Percentiles rank a stretch among this genome's conserved stretches.
phyloP scores from a whole-genome alignment of 257 asterid species.

The Linderniella brevidens region DNA sequence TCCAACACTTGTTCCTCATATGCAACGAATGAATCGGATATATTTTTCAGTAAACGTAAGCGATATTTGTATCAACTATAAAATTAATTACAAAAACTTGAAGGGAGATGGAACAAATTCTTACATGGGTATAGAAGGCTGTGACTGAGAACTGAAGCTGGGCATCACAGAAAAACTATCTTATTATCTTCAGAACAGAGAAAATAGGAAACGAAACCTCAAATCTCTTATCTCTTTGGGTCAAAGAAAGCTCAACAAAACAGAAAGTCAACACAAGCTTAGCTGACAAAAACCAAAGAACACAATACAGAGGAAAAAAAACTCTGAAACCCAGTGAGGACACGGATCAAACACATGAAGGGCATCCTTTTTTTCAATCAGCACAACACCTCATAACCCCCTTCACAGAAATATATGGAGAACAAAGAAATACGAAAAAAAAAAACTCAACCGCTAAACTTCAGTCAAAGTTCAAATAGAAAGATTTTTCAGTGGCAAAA shows the following conservation, averaged over 20 bases:
- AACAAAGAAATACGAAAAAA: too few species aligned
- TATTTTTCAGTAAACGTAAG: neutral
- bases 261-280: slow-evolving; percentile 5
- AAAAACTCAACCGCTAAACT: too few species aligned
- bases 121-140: slow-evolving; percentile 52
- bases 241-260: slow-evolving; percentile 17
- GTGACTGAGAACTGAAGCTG: slow-evolving; percentile 58
- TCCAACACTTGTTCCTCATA: neutral
- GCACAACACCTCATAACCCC: too few species aligned
- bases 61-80: neutral
- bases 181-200: slow-evolving; percentile 24
- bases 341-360: too few species aligned
- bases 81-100: neutral
- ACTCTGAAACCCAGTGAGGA: slow-evolving; percentile 6
- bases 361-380: too few species aligned
- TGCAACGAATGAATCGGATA: neutral
- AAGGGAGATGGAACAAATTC: neutral
- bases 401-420: too few species aligned
- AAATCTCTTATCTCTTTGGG: slow-evolving; percentile 13
- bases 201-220: neutral
- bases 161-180: slow-evolving; percentile 54
- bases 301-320: slow-evolving; percentile 6
- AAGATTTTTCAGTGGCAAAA: too few species aligned
- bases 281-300: neutral
- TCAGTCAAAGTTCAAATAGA: too few species aligned